phyloP scores from a whole-genome alignment of 192 early-diverging fungal genomes.

The Entophlyctis luteolus region DNA sequence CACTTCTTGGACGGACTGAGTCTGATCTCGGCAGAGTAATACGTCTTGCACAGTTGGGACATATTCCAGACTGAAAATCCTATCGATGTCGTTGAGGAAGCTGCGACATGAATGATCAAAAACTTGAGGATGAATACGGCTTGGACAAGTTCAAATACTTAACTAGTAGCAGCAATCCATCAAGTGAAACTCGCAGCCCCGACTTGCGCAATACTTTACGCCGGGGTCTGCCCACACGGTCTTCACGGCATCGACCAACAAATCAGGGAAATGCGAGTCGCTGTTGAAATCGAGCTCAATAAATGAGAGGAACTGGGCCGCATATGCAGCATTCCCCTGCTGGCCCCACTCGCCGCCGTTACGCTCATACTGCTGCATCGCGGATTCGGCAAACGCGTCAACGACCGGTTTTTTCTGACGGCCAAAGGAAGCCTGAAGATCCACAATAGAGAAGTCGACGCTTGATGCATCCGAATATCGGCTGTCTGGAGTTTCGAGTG shows the following conservation, averaged over 20 bases:
- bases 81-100: constrained; percentile 38
- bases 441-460: too few species aligned
- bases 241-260: constrained; percentile 10
- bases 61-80: constrained; percentile 48
- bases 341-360: neutral
- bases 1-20: constrained; percentile 61
- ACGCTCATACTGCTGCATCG: neutral
- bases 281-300: neutral
- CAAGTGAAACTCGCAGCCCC: constrained; percentile 39
- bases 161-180: constrained; percentile 46
- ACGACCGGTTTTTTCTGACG: too few species aligned
- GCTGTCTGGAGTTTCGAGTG: too few species aligned
- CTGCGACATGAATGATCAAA: neutral
- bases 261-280: neutral
- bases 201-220: constrained; percentile 26
- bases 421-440: too few species aligned
- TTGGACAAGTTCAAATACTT: neutral
- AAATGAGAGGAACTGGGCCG: neutral
- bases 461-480: too few species aligned
- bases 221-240: constrained; percentile 39
- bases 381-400: neutral
- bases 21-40: constrained; percentile 61
- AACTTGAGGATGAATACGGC: neutral
- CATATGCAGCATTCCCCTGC: constrained; percentile 1
- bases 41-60: constrained; percentile 64